A percentile compares a stretch with the other conserved stretches of the same genome.
These are phyloP conservation scores for Dioscorea dumetorum DNA, from an alignment of 106 monocot species.

Conservation along the genomic window DNA sequence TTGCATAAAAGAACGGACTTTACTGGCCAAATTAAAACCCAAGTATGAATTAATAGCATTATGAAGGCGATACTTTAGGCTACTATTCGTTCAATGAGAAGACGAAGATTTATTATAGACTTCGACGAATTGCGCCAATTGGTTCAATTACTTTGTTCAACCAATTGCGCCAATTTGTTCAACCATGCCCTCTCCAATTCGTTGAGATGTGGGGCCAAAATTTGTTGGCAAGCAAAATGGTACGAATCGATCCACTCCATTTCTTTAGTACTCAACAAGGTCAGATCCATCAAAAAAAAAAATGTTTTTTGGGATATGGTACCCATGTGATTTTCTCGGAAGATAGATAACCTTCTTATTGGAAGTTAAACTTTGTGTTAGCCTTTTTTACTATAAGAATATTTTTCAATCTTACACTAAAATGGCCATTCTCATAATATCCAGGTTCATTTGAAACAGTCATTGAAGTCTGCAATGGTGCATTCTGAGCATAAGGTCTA, in stretches of 20 bases:
- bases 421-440: conserved; percentile 92
- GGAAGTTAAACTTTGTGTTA: conserved; percentile 81
- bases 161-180: no score
- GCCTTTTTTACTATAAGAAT: conserved; percentile 88
- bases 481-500: conserved; percentile 77
- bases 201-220: conserved; percentile 58
- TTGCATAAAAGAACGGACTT: no score
- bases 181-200: conserved; percentile 71
- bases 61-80: neutral
- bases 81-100: no score
- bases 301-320: conserved; percentile 87
- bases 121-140: conserved; percentile 17
- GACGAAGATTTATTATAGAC: neutral
- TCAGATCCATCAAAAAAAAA: conserved; percentile 63
- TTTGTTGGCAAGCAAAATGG: conserved; percentile 49
- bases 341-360: conserved; percentile 71
- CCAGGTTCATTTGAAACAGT: conserved; percentile 98
- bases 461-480: conserved; percentile 83
- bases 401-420: conserved; percentile 96
- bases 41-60: neutral
- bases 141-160: conserved; percentile 66
- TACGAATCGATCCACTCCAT: conserved; percentile 75
- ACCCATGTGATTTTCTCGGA: conserved; percentile 96
- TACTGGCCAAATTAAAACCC: no score
- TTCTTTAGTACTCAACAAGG: conserved; percentile 51